phyloP scores from a whole-genome alignment of 352 stramenopile species.

The Globisporangium canariense region DNA sequence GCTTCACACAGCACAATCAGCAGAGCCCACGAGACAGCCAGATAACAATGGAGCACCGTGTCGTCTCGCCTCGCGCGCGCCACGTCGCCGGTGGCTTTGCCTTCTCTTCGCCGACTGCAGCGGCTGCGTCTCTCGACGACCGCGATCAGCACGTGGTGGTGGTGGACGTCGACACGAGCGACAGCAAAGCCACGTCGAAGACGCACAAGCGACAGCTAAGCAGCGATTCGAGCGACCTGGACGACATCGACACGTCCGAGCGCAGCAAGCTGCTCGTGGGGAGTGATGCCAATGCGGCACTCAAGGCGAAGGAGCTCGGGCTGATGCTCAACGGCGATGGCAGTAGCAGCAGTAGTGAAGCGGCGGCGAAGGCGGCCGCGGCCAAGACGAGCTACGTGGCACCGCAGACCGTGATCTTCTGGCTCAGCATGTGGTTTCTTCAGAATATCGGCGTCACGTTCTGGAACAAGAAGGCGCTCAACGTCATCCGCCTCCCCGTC shows the following conservation, averaged over 20 bases:
- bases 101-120: neutral
- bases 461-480: constrained; percentile 93
- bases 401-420: constrained; percentile 65
- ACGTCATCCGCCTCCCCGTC: constrained; percentile 56
- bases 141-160: neutral
- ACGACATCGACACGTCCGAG: neutral
- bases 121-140: neutral
- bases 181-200: neutral
- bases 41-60: neutral
- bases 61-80: neutral
- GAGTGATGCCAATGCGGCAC: neutral
- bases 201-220: constrained; percentile 6
- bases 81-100: neutral
- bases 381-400: constrained; percentile 72
- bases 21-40: too few relatives aligned
- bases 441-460: constrained; percentile 95
- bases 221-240: neutral
- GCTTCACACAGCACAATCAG: too few relatives aligned
- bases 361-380: constrained; percentile 10
- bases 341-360: neutral
- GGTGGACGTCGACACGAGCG: neutral
- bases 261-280: neutral
- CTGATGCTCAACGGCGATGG: neutral
- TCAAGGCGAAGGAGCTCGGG: neutral
- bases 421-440: constrained; percentile 83